Percentiles rank a stretch among this genome's conserved stretches.
Evolutionary conservation across 495 filamentous ascomycete genomes (phyloP).

Genomic region (Bacidia rubella): DNA sequence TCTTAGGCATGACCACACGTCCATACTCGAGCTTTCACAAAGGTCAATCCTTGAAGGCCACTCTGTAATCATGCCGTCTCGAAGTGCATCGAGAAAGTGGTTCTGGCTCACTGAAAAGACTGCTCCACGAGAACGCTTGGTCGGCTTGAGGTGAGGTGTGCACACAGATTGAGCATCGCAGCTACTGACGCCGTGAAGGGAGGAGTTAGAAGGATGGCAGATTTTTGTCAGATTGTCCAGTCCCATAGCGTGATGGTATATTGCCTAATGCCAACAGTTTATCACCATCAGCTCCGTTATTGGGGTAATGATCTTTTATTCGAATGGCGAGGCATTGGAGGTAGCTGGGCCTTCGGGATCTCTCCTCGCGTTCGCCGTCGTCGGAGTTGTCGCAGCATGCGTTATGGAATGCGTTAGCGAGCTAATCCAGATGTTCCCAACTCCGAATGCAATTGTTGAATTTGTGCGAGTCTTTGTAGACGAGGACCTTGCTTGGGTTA

Average conservation of each 20-base stretch:
- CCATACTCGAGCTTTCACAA: neutral
- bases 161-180: neutral
- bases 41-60: neutral
- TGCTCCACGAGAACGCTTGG: neutral
- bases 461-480: conserved; percentile 25
- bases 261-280: conserved; percentile 13
- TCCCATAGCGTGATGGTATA: neutral
- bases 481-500: conserved; percentile 20
- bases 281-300: conserved; percentile 23
- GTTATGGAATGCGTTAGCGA: conserved; percentile 26
- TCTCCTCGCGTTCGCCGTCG: conserved; percentile 19
- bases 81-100: neutral
- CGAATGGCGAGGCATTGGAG: conserved; percentile 19
- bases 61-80: neutral
- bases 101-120: neutral
- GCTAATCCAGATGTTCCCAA: conserved; percentile 23
- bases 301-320: conserved; percentile 22
- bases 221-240: conserved; percentile 7
- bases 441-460: conserved; percentile 25
- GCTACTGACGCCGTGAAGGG: neutral
- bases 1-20: too few relatives aligned
- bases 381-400: conserved; percentile 21
- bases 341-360: conserved; percentile 24
- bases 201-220: conserved; percentile 6
- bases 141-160: neutral